Conservation (phyloP, 164 flowering plant genomes). For the Stephania cephalantha region DNA sequence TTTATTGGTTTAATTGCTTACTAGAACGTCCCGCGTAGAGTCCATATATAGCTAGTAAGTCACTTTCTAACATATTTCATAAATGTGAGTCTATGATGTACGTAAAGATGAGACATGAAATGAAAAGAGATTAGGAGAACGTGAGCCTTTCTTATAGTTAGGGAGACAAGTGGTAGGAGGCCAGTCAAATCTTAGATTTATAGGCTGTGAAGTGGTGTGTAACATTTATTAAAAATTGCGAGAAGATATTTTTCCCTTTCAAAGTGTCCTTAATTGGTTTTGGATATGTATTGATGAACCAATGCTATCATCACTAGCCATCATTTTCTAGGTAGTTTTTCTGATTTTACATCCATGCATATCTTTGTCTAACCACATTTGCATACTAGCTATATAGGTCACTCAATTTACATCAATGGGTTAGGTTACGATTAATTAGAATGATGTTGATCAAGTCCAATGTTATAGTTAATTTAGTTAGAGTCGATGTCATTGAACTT, state of each 20-base stretch:
- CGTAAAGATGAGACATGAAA: slow-evolving; percentile 10
- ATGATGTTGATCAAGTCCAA: background rate
- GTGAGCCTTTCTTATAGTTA: slow-evolving; percentile 28
- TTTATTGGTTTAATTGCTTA: background rate
- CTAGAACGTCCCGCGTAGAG: background rate
- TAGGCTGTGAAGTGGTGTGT: background rate
- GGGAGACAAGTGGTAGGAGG: slow-evolving; percentile 25
- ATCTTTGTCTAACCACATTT: background rate
- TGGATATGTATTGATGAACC: background rate
- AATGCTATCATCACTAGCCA: background rate
- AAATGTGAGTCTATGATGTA: background rate
- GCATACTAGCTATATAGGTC: background rate
- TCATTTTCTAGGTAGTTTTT: background rate
- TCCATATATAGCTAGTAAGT: background rate
- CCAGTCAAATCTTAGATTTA: background rate
- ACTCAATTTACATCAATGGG: background rate
- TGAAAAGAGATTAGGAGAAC: slow-evolving; percentile 19
- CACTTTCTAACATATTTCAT: background rate
- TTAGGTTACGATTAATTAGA: background rate
- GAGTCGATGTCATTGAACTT: background rate
- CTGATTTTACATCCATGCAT: background rate
- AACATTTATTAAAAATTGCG: background rate
- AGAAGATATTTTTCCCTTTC: background rate
- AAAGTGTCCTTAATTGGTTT: background rate
- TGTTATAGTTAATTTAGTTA: background rate